phyloP scores from a whole-genome alignment of 768 basidiomycete genomes.

The Lentinula boryana region DNA sequence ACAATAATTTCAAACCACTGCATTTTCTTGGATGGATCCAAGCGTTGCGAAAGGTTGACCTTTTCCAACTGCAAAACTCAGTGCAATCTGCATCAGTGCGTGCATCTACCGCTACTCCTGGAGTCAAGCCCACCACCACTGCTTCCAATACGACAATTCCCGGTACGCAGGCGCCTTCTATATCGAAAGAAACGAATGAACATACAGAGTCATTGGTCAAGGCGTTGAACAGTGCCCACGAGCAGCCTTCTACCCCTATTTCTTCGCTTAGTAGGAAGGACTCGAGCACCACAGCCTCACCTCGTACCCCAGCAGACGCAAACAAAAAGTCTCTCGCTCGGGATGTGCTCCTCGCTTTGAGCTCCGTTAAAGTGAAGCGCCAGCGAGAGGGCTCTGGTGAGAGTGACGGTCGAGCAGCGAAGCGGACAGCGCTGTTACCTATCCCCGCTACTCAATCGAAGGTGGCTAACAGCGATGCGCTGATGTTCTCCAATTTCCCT shows the following conservation, averaged over 20 bases:
- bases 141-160: not conserved
- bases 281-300: not conserved
- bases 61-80: not conserved
- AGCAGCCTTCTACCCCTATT: not conserved
- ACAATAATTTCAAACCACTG: not conserved
- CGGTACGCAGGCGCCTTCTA: not conserved
- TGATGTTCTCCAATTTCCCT: not conserved
- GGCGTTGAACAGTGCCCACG: not conserved
- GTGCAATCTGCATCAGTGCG: too few species aligned
- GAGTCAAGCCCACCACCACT: not conserved
- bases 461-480: not conserved
- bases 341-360: slow-evolving; percentile 51
- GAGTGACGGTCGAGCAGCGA: not conserved
- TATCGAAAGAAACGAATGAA: not conserved
- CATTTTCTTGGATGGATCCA: not conserved
- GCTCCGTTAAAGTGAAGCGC: slow-evolving; percentile 9
- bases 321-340: slow-evolving; percentile 47
- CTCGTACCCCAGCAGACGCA: slow-evolving; percentile 31
- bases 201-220: not conserved
- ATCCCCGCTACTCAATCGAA: not conserved
- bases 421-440: not conserved
- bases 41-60: not conserved
- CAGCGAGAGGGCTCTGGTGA: not conserved
- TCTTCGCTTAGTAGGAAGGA: not conserved
- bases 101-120: not conserved